phyloP scores from a whole-genome alignment of 1,284 basidiomycete species.

The Schizophyllum commune region DNA sequence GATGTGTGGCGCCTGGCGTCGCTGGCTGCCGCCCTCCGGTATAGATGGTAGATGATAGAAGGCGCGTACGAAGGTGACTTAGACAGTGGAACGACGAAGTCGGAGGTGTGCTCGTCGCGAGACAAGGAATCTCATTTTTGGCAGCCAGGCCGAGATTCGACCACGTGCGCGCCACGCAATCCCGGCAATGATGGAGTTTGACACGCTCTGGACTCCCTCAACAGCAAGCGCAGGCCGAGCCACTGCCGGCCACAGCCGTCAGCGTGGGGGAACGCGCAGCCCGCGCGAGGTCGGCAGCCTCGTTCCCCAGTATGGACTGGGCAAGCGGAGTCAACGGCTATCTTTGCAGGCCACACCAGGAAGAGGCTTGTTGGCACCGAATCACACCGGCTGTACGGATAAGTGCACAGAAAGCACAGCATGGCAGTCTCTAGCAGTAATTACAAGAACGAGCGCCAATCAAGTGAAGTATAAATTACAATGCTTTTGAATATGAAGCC shows the following conservation, averaged over 20 bases:
- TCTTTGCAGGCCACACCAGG: too few species aligned
- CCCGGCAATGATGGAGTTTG: too few species aligned
- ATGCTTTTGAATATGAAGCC: neutral
- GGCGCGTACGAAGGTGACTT: neutral
- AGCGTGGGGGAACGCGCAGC: neutral
- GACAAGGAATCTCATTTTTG: neutral
- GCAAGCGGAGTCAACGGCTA: too few species aligned
- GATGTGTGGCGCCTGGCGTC: neutral
- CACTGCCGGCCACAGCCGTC: neutral
- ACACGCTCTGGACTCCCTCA: too few species aligned
- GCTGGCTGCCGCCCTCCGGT: neutral
- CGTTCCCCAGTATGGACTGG: too few species aligned
- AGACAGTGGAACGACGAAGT: neutral
- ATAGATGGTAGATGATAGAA: neutral
- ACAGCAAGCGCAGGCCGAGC: neutral
- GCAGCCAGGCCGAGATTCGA: neutral
- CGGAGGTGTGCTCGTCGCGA: neutral
- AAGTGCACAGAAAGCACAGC: neutral
- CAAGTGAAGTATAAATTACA: neutral
- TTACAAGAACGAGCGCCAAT: neutral
- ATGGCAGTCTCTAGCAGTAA: neutral
- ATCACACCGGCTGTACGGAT: too few species aligned
- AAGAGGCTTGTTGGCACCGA: neutral
- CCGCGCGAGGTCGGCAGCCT: neutral
- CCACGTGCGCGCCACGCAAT: neutral